phyloP scores from a whole-genome alignment of 768 basidiomycete genomes.

The Leccinum subgranulosum region DNA sequence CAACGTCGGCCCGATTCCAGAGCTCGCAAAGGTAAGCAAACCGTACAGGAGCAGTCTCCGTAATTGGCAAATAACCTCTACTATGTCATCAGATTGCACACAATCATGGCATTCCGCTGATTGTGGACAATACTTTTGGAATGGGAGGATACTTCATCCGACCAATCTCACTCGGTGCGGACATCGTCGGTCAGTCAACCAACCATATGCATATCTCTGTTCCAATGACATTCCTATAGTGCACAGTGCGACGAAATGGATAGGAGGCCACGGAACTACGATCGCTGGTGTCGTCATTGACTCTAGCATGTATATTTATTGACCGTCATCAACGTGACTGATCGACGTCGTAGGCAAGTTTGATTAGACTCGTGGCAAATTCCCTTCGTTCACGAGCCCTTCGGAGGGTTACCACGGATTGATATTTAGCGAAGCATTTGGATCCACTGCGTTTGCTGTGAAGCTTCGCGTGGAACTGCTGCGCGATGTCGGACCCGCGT shows the following conservation, averaged over 20 bases:
- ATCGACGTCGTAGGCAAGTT: slow-evolving; percentile 45
- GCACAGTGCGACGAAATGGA: slow-evolving; percentile 66
- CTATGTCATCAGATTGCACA: slow-evolving; percentile 51
- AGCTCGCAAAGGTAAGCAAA: slow-evolving; percentile 45
- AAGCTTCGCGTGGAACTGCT: slow-evolving; percentile 50
- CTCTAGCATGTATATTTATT: slow-evolving; percentile 37
- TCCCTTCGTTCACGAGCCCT: slow-evolving; percentile 55
- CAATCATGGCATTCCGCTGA: slow-evolving; percentile 53
- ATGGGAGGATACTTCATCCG: slow-evolving; percentile 63
- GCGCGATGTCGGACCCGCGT: slow-evolving; percentile 50
- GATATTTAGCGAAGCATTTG: slow-evolving; percentile 47
- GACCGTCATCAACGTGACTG: background rate
- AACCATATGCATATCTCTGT: background rate
- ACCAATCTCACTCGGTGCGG: too few species aligned
- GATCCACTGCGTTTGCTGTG: slow-evolving; percentile 53
- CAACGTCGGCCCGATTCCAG: slow-evolving; percentile 51
- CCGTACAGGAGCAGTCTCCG: background rate
- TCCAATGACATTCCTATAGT: slow-evolving; percentile 28
- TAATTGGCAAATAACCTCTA: background rate
- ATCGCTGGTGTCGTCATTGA: too few species aligned
- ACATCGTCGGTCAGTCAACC: slow-evolving; percentile 43
- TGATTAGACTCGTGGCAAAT: slow-evolving; percentile 50
- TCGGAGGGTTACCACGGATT: slow-evolving; percentile 57
- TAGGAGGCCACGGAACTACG: slow-evolving; percentile 63
- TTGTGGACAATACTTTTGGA: slow-evolving; percentile 67